Evolutionary conservation across 2,329 filamentous ascomycete genomes (phyloP), one percentile per base, ranked within the genome.

Genomic region (Ascocoryne sarcoides): DNA sequence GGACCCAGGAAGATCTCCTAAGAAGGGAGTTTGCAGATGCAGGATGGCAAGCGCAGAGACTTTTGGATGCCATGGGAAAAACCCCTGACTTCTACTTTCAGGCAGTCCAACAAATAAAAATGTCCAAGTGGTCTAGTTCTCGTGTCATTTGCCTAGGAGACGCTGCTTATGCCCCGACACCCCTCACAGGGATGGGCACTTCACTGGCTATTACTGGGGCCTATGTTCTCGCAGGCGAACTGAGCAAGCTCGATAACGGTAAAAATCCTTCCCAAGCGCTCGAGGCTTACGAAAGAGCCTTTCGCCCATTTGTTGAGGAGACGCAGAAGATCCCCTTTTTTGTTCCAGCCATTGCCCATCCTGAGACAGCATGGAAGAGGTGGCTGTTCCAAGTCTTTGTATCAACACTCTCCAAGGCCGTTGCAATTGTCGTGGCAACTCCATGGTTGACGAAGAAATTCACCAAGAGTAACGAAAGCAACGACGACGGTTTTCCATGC

Each of bases 161-260:
- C 44, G 70, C 75, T 0, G 73, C 60, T 0, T 71, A 67, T 47
- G 67, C 65, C n/a, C 69, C 71, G 0, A 62, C 66, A 0, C 62
- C 66, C 0, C 43, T 67, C 2, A 69, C 66, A 0, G 75, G 73
- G 0, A 65, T 69, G 59, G 72, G 73, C 0, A 73, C 70, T 0
- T 68, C 68, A 1, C 50, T 61, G 1, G 65, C 65, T 0, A 50
- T 77, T 0, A 51, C 69, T 1, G 66, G 66, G 0, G 69, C 71
- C 0, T 78, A 77, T 50, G 56, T 75, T 3, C 59, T 79, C 8
- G 74, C 73, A 0, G 74, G 74, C 2, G 73, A 74, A 56, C 53
- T 71, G 39, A 42, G 36, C 26, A 38, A 32, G 30, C 19, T 41
- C 14, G 16, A 14, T n/a, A 14, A 36, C 12, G 29, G 31, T 26